Evolutionary conservation across 192 early-diverging fungal genomes (phyloP).

Genomic region (Phlyctochytrium planicorne): DNA sequence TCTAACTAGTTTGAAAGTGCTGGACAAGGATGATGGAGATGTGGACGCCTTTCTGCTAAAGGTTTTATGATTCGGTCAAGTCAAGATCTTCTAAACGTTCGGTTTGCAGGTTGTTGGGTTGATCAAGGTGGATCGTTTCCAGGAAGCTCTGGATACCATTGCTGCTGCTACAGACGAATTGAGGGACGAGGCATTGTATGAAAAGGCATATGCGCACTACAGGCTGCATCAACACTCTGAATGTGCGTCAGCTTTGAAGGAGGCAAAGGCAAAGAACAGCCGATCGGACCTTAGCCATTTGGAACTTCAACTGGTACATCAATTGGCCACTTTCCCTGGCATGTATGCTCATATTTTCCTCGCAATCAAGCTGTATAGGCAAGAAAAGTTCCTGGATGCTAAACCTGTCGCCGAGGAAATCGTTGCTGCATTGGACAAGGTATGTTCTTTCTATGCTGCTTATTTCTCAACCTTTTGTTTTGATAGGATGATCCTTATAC

Average conservation of each 20-base stretch:
- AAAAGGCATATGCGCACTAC: slow-evolving; percentile 68
- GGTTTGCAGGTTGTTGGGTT: neutral
- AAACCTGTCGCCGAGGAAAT: neutral
- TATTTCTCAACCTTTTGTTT: neutral
- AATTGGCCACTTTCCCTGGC: neutral
- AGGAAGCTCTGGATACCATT: neutral
- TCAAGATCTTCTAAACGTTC: too few relatives aligned
- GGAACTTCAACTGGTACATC: slow-evolving; percentile 67
- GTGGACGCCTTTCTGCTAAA: too few relatives aligned
- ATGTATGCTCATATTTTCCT: neutral
- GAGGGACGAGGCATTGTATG: slow-evolving; percentile 43
- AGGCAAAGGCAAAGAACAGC: slow-evolving; percentile 23
- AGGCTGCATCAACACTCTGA: slow-evolving; percentile 57
- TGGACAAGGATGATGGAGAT: too few relatives aligned
- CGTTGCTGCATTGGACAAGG: neutral
- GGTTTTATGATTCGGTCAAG: too few relatives aligned
- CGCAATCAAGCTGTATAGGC: neutral
- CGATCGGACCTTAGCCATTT: slow-evolving; percentile 42
- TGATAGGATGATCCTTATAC: slow-evolving; percentile 16
- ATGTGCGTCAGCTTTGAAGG: slow-evolving; percentile 35
- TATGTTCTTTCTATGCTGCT: too few relatives aligned
- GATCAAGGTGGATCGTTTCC: neutral
- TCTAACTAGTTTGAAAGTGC: too few relatives aligned
- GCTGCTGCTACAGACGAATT: neutral
- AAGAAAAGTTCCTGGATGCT: slow-evolving; percentile 1